Conservation (phyloP, 1,284 basidiomycete genomes). For the Leccinum huronense region DNA sequence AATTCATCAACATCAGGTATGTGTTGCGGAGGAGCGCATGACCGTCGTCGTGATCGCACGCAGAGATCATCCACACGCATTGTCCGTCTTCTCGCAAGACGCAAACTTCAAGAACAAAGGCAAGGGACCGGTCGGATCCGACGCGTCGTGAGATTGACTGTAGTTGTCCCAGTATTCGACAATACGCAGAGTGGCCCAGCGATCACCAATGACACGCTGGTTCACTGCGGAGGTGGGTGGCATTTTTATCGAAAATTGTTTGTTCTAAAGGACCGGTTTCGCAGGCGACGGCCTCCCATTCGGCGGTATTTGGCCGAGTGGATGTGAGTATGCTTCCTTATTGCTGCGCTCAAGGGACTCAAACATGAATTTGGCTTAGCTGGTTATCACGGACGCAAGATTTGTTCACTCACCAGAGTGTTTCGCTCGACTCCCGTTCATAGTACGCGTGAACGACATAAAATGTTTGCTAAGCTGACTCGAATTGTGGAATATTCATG, state of each 20-base stretch:
- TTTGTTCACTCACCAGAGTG: conserved; percentile 64
- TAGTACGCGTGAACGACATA: conserved; percentile 43
- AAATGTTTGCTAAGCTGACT: conserved; percentile 1
- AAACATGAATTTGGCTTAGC: conserved; percentile 36
- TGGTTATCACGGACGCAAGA: conserved; percentile 65
- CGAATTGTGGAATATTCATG: conserved; percentile 36
- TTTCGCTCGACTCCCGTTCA: conserved; percentile 61
- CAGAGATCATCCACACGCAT: conserved; percentile 72
- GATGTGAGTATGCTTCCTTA: conserved; percentile 48
- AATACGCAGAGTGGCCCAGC: conserved; percentile 67
- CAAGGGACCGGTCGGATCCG: conserved; percentile 23
- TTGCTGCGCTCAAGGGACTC: background rate
- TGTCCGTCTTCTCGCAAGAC: conserved; percentile 75
- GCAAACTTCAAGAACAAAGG: conserved; percentile 60
- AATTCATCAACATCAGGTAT: conserved; percentile 63
- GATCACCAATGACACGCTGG: conserved; percentile 63
- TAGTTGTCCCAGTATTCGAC: conserved; percentile 48
- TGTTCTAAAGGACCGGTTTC: background rate
- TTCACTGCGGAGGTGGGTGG: conserved; percentile 53
- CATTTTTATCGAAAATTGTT: background rate
- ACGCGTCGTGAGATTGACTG: conserved; percentile 7
- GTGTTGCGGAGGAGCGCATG: conserved; percentile 16
- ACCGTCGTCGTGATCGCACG: background rate
- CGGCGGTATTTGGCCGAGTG: conserved; percentile 70
- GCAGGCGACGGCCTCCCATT: conserved; percentile 65